Percentiles rank a stretch among this genome's conserved stretches.
Evolutionary conservation across 345 rosid genomes (phyloP).

Genomic region (Gossypium arboreum): DNA sequence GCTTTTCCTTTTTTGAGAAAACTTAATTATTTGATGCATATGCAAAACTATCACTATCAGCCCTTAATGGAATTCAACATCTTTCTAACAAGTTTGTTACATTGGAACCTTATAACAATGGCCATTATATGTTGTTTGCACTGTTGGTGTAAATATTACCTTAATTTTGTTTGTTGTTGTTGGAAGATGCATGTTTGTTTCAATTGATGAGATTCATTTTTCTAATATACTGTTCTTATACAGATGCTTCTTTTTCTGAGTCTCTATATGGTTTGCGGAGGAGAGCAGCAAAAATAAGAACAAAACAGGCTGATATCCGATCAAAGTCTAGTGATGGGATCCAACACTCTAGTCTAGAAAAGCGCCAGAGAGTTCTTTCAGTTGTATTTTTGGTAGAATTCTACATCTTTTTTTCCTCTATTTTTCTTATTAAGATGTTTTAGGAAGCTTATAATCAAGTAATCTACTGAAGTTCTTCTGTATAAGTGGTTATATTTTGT

Average conservation of each 20-base stretch:
- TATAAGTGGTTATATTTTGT: no score
- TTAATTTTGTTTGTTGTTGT: constrained; percentile 1
- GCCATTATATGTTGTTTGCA: neutral
- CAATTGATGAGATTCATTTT: constrained; percentile 11
- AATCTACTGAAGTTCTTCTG: neutral
- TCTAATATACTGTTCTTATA: constrained; percentile 17
- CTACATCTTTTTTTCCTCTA: neutral
- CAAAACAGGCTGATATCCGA: constrained; percentile 40
- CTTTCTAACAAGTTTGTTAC: neutral
- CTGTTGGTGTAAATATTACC: neutral
- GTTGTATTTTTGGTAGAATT: constrained; percentile 85
- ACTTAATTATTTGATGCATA: constrained; percentile 1
- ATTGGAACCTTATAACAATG: neutral
- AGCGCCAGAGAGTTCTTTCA: constrained; percentile 77
- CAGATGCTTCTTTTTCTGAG: constrained; percentile 97
- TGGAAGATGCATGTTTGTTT: constrained; percentile 1
- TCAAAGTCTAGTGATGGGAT: constrained; percentile 42
- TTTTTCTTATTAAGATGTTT: neutral
- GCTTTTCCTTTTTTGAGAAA: neutral
- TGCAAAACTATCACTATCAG: neutral
- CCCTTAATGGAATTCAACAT: neutral
- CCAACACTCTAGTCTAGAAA: constrained; percentile 68
- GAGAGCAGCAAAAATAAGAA: constrained; percentile 60
- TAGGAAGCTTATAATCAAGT: neutral
- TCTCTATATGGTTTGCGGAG: constrained; percentile 95